Evolutionary conservation across 306 rosid genomes (phyloP), one percentile per base, ranked within the genome.

Genomic region (Erythrophleum fordii): DNA sequence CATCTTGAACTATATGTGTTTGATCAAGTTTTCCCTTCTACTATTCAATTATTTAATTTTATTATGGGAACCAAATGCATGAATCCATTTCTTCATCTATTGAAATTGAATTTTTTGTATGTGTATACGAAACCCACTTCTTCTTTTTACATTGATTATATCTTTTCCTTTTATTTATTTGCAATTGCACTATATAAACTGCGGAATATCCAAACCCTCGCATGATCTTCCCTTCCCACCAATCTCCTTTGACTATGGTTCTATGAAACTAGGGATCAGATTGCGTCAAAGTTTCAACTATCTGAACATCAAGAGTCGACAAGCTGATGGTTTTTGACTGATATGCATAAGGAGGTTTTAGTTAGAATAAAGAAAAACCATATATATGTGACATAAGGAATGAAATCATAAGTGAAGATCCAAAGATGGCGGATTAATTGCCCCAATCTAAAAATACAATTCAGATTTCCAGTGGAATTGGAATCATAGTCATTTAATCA

Each of bases 321-420:
- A 44, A 70, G 76, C 62, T 45, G 58, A 3, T 29, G 13, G n/a
- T 34, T 49, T 35, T 49, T 77, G 25, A 77, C 81, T 51, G 8
- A 5, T 51, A 23, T 48, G 73, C 20, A 17, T 7, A 28, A 31
- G 18, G 61, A 72, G 45, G 53, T 1, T 28, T 77, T 34, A 35
- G 9, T 48, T 29, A n/a, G 35, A 65, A 64, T 11, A 45, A 49
- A 11, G 23, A 35, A 64, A 31, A 31, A 31, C 34, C 34, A 31
- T 31, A 49, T 9, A 14, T n/a, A n/a, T n/a, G 53, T 64, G 73
- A 22, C 73, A 64, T 48, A 31, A 77, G 73, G 34, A 7, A n/a
- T 64, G 52, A 76, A 20, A 62, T 51, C 64, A 49, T 34, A 20
- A n/a, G 28, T 69, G 29, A 69, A 69, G 22, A 29, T 41, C n/a